Percentiles rank a stretch among this genome's conserved stretches.
Conservation (phyloP, 1,139 yeast genomes). For the Eremothecium coryli region DNA sequence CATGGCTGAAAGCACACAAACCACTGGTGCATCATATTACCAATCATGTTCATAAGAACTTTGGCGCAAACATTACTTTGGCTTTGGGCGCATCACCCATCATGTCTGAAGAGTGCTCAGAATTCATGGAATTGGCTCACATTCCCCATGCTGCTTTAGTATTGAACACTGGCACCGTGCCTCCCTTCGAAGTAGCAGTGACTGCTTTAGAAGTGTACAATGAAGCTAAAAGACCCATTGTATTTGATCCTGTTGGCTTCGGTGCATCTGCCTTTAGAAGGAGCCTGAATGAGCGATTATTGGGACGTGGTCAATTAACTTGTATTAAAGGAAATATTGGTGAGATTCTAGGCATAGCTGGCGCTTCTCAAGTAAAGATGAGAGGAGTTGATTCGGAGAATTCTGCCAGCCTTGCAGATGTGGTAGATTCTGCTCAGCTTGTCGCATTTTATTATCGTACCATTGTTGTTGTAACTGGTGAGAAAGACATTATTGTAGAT, state of each 20-base stretch:
- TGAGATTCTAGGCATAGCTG: constrained; percentile 53
- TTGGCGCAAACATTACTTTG: constrained; percentile 81
- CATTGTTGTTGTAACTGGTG: constrained; percentile 68
- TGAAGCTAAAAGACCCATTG: constrained; percentile 46
- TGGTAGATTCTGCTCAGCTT: constrained; percentile 36
- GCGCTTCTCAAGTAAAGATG: constrained; percentile 39
- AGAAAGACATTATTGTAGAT: constrained; percentile 40
- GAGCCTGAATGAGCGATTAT: constrained; percentile 38
- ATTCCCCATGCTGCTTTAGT: constrained; percentile 49
- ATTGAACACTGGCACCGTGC: constrained; percentile 64
- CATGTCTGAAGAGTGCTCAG: constrained; percentile 74
- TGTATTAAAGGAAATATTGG: constrained; percentile 84
- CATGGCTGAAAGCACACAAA: constrained; percentile 7
- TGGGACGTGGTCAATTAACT: constrained; percentile 50
- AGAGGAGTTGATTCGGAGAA: constrained; percentile 66
- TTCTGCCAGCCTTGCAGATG: constrained; percentile 26
- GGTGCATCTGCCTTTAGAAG: constrained; percentile 67
- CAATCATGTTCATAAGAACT: constrained; percentile 79
- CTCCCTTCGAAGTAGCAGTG: constrained; percentile 42
- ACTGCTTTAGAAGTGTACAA: constrained; percentile 56
- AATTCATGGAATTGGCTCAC: constrained; percentile 57
- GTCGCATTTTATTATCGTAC: constrained; percentile 50
- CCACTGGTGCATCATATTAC: constrained; percentile 87
- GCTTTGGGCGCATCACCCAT: constrained; percentile 85
- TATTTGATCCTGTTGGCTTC: constrained; percentile 88